Evolutionary conservation across 2,329 filamentous ascomycete species (phyloP).

Genomic region (Trichoderma arundinaceum): DNA sequence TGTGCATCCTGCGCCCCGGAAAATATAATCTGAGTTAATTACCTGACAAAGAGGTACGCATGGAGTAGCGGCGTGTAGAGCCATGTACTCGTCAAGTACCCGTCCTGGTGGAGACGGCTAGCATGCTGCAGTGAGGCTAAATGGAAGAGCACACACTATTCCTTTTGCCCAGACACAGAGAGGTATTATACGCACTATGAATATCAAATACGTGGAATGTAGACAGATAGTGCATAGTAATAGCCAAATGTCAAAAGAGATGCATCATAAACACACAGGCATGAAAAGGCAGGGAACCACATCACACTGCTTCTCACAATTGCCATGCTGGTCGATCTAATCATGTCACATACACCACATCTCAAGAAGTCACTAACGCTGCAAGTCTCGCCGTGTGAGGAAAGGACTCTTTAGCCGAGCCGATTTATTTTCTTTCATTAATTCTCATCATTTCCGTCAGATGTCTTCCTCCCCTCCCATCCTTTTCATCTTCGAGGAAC

Average conservation of each 20-base stretch:
- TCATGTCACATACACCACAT: not conserved
- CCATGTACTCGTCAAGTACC: too few species aligned
- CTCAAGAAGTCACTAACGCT: not conserved
- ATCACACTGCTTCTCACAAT: not conserved
- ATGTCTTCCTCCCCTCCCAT: not conserved
- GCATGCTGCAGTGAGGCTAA: too few species aligned
- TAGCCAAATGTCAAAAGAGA: not conserved
- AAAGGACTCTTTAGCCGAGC: not conserved
- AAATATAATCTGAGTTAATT: slow-evolving; percentile 1
- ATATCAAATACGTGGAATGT: too few species aligned
- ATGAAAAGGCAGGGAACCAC: not conserved
- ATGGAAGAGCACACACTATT: too few species aligned
- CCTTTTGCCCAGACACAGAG: slow-evolving; percentile 7
- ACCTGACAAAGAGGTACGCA: not conserved
- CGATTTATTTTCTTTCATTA: slow-evolving; percentile 23
- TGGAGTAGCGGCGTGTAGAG: not conserved
- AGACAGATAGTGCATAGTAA: not conserved
- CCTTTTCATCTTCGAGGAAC: not conserved
- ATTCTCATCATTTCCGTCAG: not conserved
- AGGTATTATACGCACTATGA: too few species aligned
- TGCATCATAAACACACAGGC: too few species aligned
- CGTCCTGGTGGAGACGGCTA: too few species aligned
- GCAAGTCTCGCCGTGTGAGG: not conserved
- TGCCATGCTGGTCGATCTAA: not conserved
- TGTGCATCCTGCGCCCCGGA: slow-evolving; percentile 29